Base-by-base conservation (phyloP, 1,139 yeast genomes). In the Blastobotrys capitulatus region DNA sequence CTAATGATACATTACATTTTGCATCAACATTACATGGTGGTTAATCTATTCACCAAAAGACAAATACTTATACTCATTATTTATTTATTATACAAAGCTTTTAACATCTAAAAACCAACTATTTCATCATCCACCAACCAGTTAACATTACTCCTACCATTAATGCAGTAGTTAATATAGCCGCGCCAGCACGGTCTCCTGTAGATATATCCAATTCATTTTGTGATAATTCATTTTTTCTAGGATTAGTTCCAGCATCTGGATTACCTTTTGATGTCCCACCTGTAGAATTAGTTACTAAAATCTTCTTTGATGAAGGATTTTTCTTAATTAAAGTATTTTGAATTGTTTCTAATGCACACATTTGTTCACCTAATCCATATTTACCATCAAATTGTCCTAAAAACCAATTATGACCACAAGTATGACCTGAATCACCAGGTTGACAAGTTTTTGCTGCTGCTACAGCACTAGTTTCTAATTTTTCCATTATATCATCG, bases 11-110 rank as follows among this genome's bases (percentile, higher is more conserved):
- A 27, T 76, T 92, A 40, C 80, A 95, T 3, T 90, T 92, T 62
- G 92, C 97, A 5, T 86, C 96, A 46, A 92, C 98, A 2, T 73
- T 92, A 54, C 98, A 92, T 61, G 98, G 98, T 13, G 98, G 98
- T 46, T 90, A 69, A 67, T 26, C 29, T 26, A 26, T 26, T 26
- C 10, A 26, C 10, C 10, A 26, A 26, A n/a, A n/a, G n/a, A n/a
- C n/a, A n/a, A n/a, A n/a, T n/a, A n/a, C n/a, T n/a, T n/a, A n/a
- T n/a, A n/a, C n/a, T n/a, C n/a, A n/a, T n/a, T n/a, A n/a, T n/a
- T n/a, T n/a, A n/a, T n/a, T n/a, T n/a, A n/a, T n/a, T n/a, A n/a
- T n/a, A n/a, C n/a, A n/a, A n/a, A n/a, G n/a, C n/a, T n/a, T n/a
- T n/a, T n/a, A n/a, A n/a, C n/a, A n/a, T n/a, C n/a, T n/a, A n/a